Evolutionary conservation across 495 filamentous ascomycete genomes (phyloP), one percentile per base, ranked within the genome.

Genomic region (Stereocaulon alpinum): DNA sequence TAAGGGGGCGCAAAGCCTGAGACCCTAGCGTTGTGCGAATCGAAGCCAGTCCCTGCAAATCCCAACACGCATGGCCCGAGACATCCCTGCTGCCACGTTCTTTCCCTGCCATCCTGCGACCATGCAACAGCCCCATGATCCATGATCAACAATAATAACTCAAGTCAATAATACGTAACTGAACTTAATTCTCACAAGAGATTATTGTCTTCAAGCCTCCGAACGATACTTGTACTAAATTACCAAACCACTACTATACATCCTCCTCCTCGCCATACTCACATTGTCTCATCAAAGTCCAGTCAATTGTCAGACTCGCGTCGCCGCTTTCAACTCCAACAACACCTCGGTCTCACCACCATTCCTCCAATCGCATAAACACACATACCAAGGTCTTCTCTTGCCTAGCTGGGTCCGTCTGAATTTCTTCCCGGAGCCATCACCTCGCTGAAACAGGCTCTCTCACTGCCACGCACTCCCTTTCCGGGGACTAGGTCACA

Each of bases 401-500:
- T 24, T 50, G 47, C 47, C 47, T 32, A 50, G 47, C 47, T 50
- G 27, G 15, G 14, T 30, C 12, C 18, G 15, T 5, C 47, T n/a
- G 24, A 17, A 1, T 30, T 30, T 2, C 47, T 24, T 18, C 29
- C 15, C 27, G 47, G 47, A 32, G 47, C 27, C 22, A 50, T 50
- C 47, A 30, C 27, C 27, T 30, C 47, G 47, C 56, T 59, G 56
- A 59, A 59, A 59, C 56, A 50, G 24, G 47, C 14, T 37, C 47
- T 24, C 48, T 40, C 29, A 59, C 37, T 9, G n/a, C 40, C 17
- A 41, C 32, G 11, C 18, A 55, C 40, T 37, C 48, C 47, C 22
- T 42, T 42, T 40, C 22, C 55, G 29, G 32, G 55, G 40, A 37
- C 30, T 40, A 37, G 6, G 29, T 34, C 20, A 30, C 50, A 52